Percentiles rank a stretch among this genome's conserved stretches.
Conservation (phyloP, 176 grass and related monocot species). For the sorghum (Sorghum bicolor) region DNA sequence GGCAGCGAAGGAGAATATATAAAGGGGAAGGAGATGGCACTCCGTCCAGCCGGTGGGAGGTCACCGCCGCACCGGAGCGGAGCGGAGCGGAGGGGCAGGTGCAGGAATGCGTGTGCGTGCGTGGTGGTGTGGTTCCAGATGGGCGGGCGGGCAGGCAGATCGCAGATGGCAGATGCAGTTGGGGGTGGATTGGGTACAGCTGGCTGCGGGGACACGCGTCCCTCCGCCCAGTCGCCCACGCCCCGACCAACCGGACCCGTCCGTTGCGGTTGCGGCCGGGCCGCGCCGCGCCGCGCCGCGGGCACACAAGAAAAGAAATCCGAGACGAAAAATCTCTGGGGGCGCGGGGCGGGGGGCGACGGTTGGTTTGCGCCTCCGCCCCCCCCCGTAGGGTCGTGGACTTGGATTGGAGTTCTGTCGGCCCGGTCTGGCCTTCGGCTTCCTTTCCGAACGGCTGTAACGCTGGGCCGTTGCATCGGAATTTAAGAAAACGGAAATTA, state of each 20-base stretch:
- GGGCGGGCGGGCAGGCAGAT: background rate
- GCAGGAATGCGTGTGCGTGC: background rate
- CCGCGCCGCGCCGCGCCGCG: no score
- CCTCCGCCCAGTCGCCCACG: background rate
- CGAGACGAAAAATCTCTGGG: no score
- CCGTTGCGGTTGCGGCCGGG: no score
- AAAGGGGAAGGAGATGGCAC: background rate
- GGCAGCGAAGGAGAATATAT: background rate
- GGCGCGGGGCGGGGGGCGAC: no score
- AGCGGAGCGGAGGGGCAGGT: no score
- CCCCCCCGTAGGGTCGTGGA: no score
- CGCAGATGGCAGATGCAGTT: background rate
- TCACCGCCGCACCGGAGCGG: background rate
- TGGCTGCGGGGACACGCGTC: constrained; percentile 17
- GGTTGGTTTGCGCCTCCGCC: background rate
- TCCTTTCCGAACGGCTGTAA: no score
- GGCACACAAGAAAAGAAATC: no score
- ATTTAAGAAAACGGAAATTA: no score
- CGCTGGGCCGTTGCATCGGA: no score
- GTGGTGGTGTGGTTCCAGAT: background rate
- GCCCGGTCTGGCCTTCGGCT: no score
- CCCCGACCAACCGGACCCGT: background rate
- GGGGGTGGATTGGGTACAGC: constrained; percentile 14
- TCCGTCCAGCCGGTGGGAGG: background rate
- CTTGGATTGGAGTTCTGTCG: no score